Conservation (phyloP, 2,329 filamentous ascomycete species). For the Penicillium frequentans region DNA sequence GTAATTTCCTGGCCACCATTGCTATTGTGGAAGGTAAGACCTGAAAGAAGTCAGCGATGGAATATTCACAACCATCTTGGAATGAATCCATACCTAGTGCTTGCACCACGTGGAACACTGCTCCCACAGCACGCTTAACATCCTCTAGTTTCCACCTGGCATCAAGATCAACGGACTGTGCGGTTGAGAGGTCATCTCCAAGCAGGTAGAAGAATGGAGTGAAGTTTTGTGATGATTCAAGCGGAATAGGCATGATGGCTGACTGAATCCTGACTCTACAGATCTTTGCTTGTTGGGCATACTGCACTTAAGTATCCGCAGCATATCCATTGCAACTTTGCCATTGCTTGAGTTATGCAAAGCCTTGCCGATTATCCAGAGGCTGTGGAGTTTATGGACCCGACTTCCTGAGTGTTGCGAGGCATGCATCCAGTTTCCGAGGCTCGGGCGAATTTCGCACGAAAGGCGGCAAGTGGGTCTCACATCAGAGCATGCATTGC, state of each 20-base stretch:
- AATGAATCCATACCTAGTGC: neutral
- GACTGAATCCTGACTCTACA: neutral
- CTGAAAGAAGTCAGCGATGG: neutral
- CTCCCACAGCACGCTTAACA: neutral
- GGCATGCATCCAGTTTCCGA: neutral
- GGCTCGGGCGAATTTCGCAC: neutral
- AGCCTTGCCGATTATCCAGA: neutral
- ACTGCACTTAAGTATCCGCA: neutral
- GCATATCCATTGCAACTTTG: neutral
- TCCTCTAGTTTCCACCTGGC: neutral
- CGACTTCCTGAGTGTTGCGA: neutral
- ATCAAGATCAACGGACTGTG: neutral
- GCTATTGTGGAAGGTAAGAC: neutral
- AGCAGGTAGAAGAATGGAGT: neutral
- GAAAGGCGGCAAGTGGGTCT: neutral
- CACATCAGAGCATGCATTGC: neutral
- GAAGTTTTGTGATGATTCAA: neutral
- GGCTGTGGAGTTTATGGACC: neutral
- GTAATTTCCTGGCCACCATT: slow-evolving; percentile 14
- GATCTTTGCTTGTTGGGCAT: neutral
- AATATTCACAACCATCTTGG: neutral
- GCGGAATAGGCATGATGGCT: neutral
- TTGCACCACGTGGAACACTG: neutral
- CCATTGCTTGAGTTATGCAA: neutral
- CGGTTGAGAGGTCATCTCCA: neutral